Conservation (phyloP, 768 basidiomycete genomes). For the Royoungia palumana region DNA sequence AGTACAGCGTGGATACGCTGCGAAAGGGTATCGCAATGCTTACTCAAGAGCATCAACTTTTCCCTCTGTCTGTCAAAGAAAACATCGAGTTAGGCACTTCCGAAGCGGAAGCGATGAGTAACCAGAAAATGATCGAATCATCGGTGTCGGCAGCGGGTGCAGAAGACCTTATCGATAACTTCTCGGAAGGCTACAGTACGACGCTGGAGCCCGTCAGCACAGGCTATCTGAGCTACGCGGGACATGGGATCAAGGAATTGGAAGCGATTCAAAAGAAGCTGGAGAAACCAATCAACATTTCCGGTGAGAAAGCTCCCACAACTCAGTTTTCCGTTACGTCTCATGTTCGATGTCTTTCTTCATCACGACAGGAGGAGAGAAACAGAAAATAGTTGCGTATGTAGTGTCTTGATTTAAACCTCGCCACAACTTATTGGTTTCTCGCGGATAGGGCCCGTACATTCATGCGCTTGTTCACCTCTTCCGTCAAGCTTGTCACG, state of each 20-base stretch:
- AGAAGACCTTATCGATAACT: conserved; percentile 36
- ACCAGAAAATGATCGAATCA: conserved; percentile 16
- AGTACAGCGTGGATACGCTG: conserved; percentile 32
- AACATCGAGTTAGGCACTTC: conserved; percentile 38
- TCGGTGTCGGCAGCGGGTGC: conserved; percentile 37
- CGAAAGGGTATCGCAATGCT: conserved; percentile 41
- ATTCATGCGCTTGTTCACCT: conserved; percentile 38
- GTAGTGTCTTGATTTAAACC: too few relatives aligned
- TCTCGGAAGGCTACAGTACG: conserved; percentile 38
- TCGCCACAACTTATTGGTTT: background rate
- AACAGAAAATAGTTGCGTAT: conserved; percentile 31
- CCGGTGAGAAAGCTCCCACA: conserved; percentile 20
- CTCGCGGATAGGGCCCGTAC: conserved; percentile 30
- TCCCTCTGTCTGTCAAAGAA: conserved; percentile 38
- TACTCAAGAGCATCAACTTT: conserved; percentile 38
- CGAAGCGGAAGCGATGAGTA: conserved; percentile 6
- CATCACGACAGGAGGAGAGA: conserved; percentile 25
- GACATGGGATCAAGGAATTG: conserved; percentile 10
- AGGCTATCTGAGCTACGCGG: conserved; percentile 27
- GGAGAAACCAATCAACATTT: conserved; percentile 20
- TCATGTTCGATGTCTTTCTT: background rate
- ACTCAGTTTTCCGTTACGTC: too few relatives aligned
- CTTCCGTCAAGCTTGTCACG: conserved; percentile 28
- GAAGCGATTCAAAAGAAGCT: conserved; percentile 17
- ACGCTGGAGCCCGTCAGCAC: conserved; percentile 33